Evolutionary conservation across 78 protist genomes (phyloP).

Genomic region (Chrysochromulina parva): DNA sequence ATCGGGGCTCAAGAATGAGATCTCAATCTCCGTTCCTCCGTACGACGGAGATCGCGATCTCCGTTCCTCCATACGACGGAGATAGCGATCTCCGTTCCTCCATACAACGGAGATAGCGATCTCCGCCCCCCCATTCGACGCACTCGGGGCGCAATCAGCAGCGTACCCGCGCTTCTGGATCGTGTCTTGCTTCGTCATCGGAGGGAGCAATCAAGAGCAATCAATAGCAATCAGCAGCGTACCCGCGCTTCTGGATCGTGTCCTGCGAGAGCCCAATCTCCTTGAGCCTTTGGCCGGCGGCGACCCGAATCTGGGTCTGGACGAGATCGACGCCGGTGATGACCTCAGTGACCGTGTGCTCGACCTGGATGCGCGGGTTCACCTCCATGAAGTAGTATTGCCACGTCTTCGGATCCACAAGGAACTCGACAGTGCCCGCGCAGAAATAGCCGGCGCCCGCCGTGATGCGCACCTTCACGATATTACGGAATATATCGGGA

Average conservation of each 20-base stretch:
- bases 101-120: too few species aligned
- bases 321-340: conserved; percentile 65
- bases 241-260: background rate
- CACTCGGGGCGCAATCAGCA: too few species aligned
- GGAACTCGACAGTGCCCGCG: conserved; percentile 78
- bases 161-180: background rate
- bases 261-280: conserved; percentile 36
- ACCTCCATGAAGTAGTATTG: conserved; percentile 69
- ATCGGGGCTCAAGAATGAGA: too few species aligned
- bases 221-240: too few species aligned
- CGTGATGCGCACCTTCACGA: background rate
- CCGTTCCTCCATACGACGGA: too few species aligned
- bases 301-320: conserved; percentile 60
- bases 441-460: background rate
- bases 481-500: too few species aligned
- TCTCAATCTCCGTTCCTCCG: too few species aligned
- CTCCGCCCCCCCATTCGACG: too few species aligned
- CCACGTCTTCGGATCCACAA: conserved; percentile 50
- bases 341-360: conserved; percentile 78
- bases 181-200: too few species aligned
- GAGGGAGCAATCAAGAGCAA: too few species aligned
- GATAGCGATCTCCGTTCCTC: too few species aligned
- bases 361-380: conserved; percentile 74
- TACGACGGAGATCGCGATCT: too few species aligned
- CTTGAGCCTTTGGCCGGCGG: conserved; percentile 33